phyloP scores from a whole-genome alignment of 108 stramenopile genomes.

The Conticribra weissflogii region DNA sequence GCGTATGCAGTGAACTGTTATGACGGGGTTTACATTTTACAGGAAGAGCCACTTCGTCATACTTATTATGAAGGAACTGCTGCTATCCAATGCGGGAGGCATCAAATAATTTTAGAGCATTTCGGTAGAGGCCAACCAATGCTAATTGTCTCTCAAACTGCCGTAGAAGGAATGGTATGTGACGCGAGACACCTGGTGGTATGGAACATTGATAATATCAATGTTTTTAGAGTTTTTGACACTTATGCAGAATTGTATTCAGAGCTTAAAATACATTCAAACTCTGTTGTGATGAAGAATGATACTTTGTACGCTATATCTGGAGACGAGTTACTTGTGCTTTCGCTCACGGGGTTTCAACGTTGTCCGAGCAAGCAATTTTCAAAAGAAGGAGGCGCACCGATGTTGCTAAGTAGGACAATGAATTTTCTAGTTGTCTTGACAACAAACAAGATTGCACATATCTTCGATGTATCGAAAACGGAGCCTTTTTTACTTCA shows the following conservation, averaged over 20 bases:
- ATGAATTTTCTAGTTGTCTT: conserved; percentile 38
- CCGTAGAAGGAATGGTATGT: conserved; percentile 15
- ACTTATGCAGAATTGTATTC: neutral
- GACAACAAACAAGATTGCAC: conserved; percentile 49
- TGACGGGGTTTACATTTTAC: neutral
- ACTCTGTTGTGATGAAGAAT: conserved; percentile 35
- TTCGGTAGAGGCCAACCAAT: conserved; percentile 1
- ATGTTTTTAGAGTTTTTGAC: conserved; percentile 16
- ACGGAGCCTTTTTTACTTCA: conserved; percentile 28
- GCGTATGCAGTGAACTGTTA: neutral
- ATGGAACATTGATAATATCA: conserved; percentile 6
- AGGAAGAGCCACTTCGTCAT: neutral
- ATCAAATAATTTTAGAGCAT: conserved; percentile 12
- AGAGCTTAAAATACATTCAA: conserved; percentile 35
- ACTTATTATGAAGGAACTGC: conserved; percentile 22
- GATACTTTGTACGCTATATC: conserved; percentile 49
- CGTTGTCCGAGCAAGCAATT: neutral
- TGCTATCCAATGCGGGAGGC: neutral
- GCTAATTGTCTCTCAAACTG: neutral
- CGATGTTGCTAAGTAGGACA: conserved; percentile 10
- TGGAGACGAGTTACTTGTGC: conserved; percentile 24
- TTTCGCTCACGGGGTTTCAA: conserved; percentile 16
- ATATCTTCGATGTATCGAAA: conserved; percentile 46
- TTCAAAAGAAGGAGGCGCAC: conserved; percentile 5
- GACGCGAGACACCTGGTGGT: conserved; percentile 7